Evolutionary conservation across 2,329 filamentous ascomycete species (phyloP), one percentile per base, ranked within the genome.

Genomic region (Cyphellophora europaea): DNA sequence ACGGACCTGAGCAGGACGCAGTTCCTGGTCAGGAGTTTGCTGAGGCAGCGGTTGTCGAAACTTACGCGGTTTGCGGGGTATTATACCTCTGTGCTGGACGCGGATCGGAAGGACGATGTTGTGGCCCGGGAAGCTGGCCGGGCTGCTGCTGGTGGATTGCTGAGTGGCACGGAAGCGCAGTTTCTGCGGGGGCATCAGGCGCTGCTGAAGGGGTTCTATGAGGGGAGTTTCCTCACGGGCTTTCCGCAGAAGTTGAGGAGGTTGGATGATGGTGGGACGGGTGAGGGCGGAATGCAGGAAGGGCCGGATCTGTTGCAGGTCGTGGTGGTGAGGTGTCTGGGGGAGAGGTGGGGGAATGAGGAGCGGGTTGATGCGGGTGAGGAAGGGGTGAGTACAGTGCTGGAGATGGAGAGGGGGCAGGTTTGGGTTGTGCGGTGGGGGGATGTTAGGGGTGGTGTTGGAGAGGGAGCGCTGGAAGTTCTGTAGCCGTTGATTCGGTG

Each of bases 1-100:
- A 96, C 93, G 5, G 91, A 98, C 63, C 74, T 98, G 36, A 88
- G 95, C 57, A 72, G 91, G 30, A 93, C 84, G 62, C 94, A 94
- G 63, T 98, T 87, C 53, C 70, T 98, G 14, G 74, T 96, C 12
- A 73, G 91, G 41, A 82, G 82, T 45, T 81, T 89, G 46, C 61
- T 98, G 37, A 73, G 93, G 35, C 79, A 83, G 6, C 72, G 91
- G n/a, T 78, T 96, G 38, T 77, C 83, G 35, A 96, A 98, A 72
- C 52, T 66, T 38, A 60, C 61, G 18, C 58, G 57, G 39, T 52
- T 59, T 48, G 58, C 57, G 37, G 83, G 85, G 54, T 51, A 59
- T 47, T 62, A 63, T 42, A 51, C 59, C 11, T 37, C 37, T 15
- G 27, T 38, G 6, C 13, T 36, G 3, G 46, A 57, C 36, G 51